phyloP scores from a whole-genome alignment of 202 grass and related monocot species.

The Setaria italica region DNA sequence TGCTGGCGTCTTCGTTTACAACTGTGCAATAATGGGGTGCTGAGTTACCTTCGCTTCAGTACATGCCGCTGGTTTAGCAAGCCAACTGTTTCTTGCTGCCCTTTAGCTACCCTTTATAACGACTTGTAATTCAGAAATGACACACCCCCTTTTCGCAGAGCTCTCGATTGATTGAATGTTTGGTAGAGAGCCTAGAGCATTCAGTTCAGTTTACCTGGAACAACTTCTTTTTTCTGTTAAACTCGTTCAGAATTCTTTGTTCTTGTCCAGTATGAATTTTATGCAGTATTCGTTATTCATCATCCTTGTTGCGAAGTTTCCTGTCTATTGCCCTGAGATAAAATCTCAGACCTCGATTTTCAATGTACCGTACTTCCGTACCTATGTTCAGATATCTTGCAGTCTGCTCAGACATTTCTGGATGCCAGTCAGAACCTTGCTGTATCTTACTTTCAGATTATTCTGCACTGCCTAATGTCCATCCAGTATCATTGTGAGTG shows the following conservation, averaged over 20 bases:
- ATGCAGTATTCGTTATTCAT: slow-evolving; percentile 53
- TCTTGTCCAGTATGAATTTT: slow-evolving; percentile 43
- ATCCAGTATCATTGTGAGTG: neutral
- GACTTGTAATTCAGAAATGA: slow-evolving; percentile 66
- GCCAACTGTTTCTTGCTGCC: slow-evolving; percentile 36
- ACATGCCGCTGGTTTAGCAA: slow-evolving; percentile 45
- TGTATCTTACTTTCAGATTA: neutral
- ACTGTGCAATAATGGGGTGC: slow-evolving; percentile 95
- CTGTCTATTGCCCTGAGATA: neutral
- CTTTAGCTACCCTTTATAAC: slow-evolving; percentile 49
- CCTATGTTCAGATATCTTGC: slow-evolving; percentile 14
- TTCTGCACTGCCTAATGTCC: neutral
- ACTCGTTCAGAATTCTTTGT: slow-evolving; percentile 46
- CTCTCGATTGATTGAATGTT: slow-evolving; percentile 60
- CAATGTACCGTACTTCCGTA: neutral
- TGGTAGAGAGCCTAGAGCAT: slow-evolving; percentile 61
- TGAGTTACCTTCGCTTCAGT: slow-evolving; percentile 51
- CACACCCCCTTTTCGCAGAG: slow-evolving; percentile 49
- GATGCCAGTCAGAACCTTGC: slow-evolving; percentile 4
- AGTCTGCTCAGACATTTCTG: slow-evolving; percentile 1
- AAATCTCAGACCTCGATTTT: slow-evolving; percentile 4
- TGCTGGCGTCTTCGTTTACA: slow-evolving; percentile 77
- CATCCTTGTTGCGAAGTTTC: slow-evolving; percentile 12
- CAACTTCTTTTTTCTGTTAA: slow-evolving; percentile 47
- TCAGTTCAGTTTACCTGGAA: slow-evolving; percentile 69